Base-by-base conservation (phyloP, 352 stramenopile species). In the Phytophthora vignae region DNA sequence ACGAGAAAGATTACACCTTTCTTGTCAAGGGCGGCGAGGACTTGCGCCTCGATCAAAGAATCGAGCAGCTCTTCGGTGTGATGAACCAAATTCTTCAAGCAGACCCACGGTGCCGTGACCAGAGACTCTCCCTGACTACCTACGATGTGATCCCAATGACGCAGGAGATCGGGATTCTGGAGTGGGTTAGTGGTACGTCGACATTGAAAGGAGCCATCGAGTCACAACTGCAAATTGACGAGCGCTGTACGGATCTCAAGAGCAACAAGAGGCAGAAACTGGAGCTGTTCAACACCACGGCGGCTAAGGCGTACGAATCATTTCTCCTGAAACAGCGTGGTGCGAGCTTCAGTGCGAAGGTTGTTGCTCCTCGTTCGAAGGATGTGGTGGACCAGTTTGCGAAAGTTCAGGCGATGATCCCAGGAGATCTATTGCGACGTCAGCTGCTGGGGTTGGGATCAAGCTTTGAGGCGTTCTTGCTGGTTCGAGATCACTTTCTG, bases 1-100 rank as follows among this genome's bases (percentile, higher is more conserved):
- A 96, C 68, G 88, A 94, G 54, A 83, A 81, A 38, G 83, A 93
- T 54, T 92, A 96, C 67, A 93, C 87, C 4, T 97, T 95, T 49
- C 77, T 96, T 8, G 88, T 98, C 2, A 98, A 98, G 67, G 93
- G 92, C 25, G 94, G 93, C 2, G 94, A 98, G 77, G 94, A 98
- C 55, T 70, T 98, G 59, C 88, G 94, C 6, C 81, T 97, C 58
- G 94, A 98, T 71, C 87, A 98, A 65, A 88, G 94, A 55, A 97
- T 98, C 56, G 90, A 98, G 64, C 91, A 98, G 64, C 73, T 98
- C 4, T 98, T 98, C 76, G 86, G 87, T 21, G 84, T 97, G 22
- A 98, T 98, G 89, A 98, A 98, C 67, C 81, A 91, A 54, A 90
- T 97, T 54, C 79, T 98, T 14, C 64, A 82, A 22, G 74, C 78